A percentile compares a stretch with the other conserved stretches of the same genome.
Conservation (phyloP, 345 rosid genomes). For the Crucihimalaya himalaica region DNA sequence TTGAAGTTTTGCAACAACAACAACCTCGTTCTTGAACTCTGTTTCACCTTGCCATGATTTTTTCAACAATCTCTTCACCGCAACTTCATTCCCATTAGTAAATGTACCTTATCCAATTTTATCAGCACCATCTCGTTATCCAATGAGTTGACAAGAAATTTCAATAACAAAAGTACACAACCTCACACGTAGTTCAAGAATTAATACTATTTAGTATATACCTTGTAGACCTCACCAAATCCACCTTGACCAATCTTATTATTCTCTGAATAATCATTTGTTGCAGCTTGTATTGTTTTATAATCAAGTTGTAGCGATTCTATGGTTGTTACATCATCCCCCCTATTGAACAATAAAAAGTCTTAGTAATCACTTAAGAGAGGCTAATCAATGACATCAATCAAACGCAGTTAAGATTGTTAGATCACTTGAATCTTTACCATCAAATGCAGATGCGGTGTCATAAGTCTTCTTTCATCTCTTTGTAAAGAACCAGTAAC, state of each 20-base stretch:
- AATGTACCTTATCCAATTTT: conserved; percentile 5
- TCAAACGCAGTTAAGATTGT: not conserved
- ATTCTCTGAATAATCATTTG: no score
- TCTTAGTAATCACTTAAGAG: not conserved
- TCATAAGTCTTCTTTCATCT: no score
- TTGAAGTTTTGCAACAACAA: conserved; percentile 32
- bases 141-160: no score
- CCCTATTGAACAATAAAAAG: conserved; percentile 25
- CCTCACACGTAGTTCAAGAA: no score
- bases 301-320: conserved; percentile 41
- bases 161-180: no score
- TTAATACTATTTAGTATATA: no score
- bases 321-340: conserved; percentile 35
- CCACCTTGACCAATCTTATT: conserved; percentile 49
- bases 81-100: conserved; percentile 41
- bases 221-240: conserved; percentile 39
- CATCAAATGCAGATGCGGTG: no score
- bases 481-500: conserved; percentile 35
- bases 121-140: not conserved
- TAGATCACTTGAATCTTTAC: not conserved
- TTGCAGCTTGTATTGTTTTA: no score
- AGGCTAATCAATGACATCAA: no score
- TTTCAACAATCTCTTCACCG: conserved; percentile 46
- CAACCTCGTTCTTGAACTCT: no score
- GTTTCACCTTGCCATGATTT: conserved; percentile 49